Conservation (phyloP, 2,329 filamentous ascomycete genomes). For the Chrysosporium keratinophilum region DNA sequence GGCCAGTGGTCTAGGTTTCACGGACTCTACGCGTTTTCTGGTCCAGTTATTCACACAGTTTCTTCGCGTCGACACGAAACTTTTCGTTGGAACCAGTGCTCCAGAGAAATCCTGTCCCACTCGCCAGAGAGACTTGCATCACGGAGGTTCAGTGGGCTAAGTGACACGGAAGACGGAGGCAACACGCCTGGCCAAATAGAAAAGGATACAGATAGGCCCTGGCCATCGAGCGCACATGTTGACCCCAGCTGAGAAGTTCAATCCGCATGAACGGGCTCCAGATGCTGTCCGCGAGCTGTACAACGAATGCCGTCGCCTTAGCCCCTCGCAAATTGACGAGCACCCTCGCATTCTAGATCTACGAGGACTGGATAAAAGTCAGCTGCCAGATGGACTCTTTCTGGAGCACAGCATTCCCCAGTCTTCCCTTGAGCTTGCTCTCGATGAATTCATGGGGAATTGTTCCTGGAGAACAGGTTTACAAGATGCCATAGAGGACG, state of each 20-base stretch:
- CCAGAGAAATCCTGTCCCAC: no score
- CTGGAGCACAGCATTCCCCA: conserved; percentile 24
- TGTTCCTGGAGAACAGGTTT: conserved; percentile 10
- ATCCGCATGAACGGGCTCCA: conserved; percentile 70
- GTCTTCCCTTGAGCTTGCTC: conserved; percentile 24
- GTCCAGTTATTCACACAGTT: background rate
- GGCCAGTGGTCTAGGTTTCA: background rate
- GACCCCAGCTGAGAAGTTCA: conserved; percentile 36
- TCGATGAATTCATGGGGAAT: conserved; percentile 25
- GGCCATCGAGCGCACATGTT: background rate
- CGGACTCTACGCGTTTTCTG: background rate
- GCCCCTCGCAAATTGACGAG: conserved; percentile 41
- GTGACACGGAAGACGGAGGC: no score
- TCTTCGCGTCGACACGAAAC: background rate
- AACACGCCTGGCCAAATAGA: background rate
- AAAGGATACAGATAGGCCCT: background rate
- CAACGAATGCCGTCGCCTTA: conserved; percentile 60
- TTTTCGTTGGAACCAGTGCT: no score
- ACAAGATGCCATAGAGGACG: conserved; percentile 17
- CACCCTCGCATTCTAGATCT: conserved; percentile 51
- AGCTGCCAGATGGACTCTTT: conserved; percentile 22
- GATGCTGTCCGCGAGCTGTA: conserved; percentile 58
- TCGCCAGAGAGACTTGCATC: no score
- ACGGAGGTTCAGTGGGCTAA: no score
- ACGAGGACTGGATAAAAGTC: conserved; percentile 29